Percentiles rank a stretch among this genome's conserved stretches.
These are phyloP conservation scores for Fusarium continuum DNA, from an alignment of 2,329 filamentous ascomycete genomes.

Conservation along the genomic window DNA sequence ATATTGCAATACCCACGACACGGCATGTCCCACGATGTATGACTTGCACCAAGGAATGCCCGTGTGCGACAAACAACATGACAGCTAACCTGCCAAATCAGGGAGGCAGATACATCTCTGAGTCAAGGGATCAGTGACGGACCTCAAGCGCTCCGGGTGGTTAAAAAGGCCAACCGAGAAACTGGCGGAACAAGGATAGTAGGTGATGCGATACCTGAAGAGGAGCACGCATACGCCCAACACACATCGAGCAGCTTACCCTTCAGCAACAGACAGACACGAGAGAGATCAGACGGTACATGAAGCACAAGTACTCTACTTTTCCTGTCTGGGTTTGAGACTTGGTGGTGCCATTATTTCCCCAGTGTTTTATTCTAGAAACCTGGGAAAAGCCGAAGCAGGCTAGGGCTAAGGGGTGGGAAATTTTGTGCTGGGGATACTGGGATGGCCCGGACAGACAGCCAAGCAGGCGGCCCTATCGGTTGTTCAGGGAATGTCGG, in stretches of 20 bases:
- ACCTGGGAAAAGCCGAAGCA: constrained; percentile 31
- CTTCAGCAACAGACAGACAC: neutral
- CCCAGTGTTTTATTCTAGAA: constrained; percentile 30
- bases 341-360: constrained; percentile 19
- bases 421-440: constrained; percentile 26
- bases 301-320: constrained; percentile 4
- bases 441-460: constrained; percentile 9
- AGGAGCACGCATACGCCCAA: neutral
- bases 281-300: neutral
- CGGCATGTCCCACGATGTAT: constrained; percentile 1
- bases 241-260: too few relatives aligned
- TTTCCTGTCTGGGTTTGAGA: constrained; percentile 1
- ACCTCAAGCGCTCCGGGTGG: neutral
- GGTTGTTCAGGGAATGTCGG: neutral
- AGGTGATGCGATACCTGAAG: constrained; percentile 8
- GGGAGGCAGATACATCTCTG: constrained; percentile 1
- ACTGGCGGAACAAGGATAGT: constrained; percentile 9
- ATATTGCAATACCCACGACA: neutral
- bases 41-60: constrained; percentile 23
- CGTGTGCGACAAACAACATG: constrained; percentile 19
- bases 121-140: neutral
- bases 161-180: neutral
- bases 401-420: constrained; percentile 22
- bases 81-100: constrained; percentile 14
- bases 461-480: constrained; percentile 9